phyloP scores from a whole-genome alignment of 495 filamentous ascomycete genomes.

The Emericellopsis terricola region DNA sequence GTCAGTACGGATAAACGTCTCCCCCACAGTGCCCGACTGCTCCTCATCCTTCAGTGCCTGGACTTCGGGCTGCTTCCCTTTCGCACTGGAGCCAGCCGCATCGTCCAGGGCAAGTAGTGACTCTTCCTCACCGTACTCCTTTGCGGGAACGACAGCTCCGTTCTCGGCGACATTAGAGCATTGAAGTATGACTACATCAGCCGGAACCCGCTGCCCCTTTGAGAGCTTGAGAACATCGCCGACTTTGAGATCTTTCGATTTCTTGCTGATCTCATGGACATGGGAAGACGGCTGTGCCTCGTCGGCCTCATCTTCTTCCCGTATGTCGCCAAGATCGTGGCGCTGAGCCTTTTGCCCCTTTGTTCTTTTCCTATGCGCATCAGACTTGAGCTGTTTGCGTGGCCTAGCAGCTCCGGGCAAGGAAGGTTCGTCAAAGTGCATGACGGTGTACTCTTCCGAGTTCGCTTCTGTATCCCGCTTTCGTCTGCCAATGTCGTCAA shows the following conservation, averaged over 20 bases:
- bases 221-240: conserved; percentile 84
- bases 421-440: conserved; percentile 43
- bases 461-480: conserved; percentile 87
- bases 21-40: conserved; percentile 35
- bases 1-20: conserved; percentile 94
- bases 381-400: conserved; percentile 18
- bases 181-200: conserved; percentile 86
- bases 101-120: conserved; percentile 22
- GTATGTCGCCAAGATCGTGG: conserved; percentile 31
- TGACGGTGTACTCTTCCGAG: conserved; percentile 69
- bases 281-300: conserved; percentile 21
- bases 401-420: conserved; percentile 10
- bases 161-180: conserved; percentile 47
- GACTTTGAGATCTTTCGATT: conserved; percentile 79
- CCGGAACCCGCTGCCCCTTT: conserved; percentile 82
- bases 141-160: conserved; percentile 11
- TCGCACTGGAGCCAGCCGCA: conserved; percentile 7
- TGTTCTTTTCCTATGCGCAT: conserved; percentile 11
- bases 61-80: neutral
- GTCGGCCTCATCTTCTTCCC: conserved; percentile 30
- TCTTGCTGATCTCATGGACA: conserved; percentile 49
- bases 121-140: conserved; percentile 10
- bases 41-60: conserved; percentile 3
- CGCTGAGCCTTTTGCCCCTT: conserved; percentile 9
- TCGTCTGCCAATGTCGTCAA: conserved; percentile 78